These are phyloP conservation scores for Ogataea henricii DNA, from an alignment of 805 yeast species.

Conservation along the genomic window DNA sequence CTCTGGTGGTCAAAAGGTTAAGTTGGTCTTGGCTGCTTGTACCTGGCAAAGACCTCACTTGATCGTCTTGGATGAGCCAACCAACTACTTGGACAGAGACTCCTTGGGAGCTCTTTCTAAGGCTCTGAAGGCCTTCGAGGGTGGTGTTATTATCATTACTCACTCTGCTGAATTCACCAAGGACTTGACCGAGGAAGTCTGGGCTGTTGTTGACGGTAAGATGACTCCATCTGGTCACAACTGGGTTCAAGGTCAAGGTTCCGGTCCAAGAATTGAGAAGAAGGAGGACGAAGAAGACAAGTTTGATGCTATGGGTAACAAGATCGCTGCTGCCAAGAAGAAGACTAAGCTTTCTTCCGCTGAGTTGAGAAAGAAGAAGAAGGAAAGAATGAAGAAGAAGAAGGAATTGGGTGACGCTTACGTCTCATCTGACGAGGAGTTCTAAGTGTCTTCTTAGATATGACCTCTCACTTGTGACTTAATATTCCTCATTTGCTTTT, in stretches of 20 bases:
- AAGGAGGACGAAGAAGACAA: slow-evolving; percentile 92
- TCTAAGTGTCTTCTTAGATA: slow-evolving; percentile 41
- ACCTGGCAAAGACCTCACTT: slow-evolving; percentile 99
- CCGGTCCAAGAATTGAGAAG: slow-evolving; percentile 99
- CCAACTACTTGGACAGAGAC: slow-evolving; percentile 98
- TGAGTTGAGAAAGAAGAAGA: slow-evolving; percentile 99
- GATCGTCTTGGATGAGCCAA: slow-evolving; percentile 99
- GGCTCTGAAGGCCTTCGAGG: slow-evolving; percentile 98
- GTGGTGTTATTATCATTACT: slow-evolving; percentile 99
- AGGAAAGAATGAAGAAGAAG: slow-evolving; percentile 99
- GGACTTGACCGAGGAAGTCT: slow-evolving; percentile 98
- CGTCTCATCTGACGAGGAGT: slow-evolving; percentile 94
- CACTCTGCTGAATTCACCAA: slow-evolving; percentile 99
- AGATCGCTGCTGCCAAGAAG: slow-evolving; percentile 95
- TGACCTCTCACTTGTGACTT: slow-evolving; percentile 4
- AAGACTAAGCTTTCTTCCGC: slow-evolving; percentile 97
- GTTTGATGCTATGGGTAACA: slow-evolving; percentile 99
- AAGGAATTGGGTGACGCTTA: slow-evolving; percentile 99
- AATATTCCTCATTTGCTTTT: slow-evolving; percentile 7
- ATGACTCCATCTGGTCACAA: slow-evolving; percentile 99
- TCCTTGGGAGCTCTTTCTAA: slow-evolving; percentile 98
- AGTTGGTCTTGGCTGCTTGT: slow-evolving; percentile 99
- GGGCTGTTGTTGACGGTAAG: slow-evolving; percentile 98
- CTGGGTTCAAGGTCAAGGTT: slow-evolving; percentile 99
- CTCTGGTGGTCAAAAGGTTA: slow-evolving; percentile 99